phyloP scores from a whole-genome alignment of 495 filamentous ascomycete species.

The Penicillium manginii region DNA sequence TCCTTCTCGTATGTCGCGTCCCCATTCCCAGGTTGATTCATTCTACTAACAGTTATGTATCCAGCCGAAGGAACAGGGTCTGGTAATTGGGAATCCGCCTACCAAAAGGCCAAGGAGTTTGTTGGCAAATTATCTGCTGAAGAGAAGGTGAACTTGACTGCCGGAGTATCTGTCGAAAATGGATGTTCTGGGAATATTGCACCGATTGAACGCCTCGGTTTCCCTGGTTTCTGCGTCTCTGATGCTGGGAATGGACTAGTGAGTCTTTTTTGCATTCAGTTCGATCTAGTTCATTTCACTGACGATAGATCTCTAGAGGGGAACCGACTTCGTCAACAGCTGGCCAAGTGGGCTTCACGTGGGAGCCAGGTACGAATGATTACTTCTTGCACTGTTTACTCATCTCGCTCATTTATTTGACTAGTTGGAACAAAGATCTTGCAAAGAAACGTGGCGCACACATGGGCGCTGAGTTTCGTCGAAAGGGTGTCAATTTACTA shows the following conservation, averaged over 20 bases:
- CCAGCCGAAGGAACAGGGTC: conserved; percentile 51
- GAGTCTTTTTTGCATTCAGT: neutral
- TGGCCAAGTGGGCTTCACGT: conserved; percentile 60
- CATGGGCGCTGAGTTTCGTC: conserved; percentile 62
- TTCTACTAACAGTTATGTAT: neutral
- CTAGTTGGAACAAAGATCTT: conserved; percentile 35
- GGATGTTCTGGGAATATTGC: conserved; percentile 64
- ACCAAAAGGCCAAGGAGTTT: conserved; percentile 53
- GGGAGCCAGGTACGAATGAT: conserved; percentile 41
- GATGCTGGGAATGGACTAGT: conserved; percentile 66
- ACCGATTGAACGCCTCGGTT: conserved; percentile 55
- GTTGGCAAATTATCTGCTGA: conserved; percentile 61
- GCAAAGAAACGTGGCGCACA: conserved; percentile 49
- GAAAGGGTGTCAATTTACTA: conserved; percentile 57
- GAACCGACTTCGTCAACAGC: conserved; percentile 61
- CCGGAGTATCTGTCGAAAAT: conserved; percentile 52
- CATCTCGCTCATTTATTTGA: neutral
- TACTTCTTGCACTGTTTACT: neutral
- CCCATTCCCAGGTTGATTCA: neutral
- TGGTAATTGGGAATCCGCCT: conserved; percentile 56
- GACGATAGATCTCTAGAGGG: conserved; percentile 36
- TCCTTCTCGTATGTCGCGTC: conserved; percentile 46
- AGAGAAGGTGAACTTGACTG: conserved; percentile 61
- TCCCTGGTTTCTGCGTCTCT: conserved; percentile 63
- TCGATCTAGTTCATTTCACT: neutral